Conservation (phyloP, 129 eudicot genomes). For the Saussurea involucrata region DNA sequence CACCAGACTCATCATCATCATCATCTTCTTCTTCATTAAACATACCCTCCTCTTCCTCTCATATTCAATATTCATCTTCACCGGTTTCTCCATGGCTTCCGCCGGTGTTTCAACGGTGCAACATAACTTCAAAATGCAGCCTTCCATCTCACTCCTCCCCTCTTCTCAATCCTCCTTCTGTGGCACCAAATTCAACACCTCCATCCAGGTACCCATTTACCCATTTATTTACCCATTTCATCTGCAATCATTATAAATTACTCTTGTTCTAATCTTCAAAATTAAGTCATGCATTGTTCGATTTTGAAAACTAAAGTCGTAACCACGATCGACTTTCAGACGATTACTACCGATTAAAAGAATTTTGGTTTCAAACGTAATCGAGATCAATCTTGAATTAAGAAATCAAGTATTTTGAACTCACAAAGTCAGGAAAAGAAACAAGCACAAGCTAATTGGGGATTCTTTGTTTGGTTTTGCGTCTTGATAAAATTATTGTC, state of each 20-base stretch:
- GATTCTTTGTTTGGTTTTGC: background rate
- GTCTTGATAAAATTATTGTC: background rate
- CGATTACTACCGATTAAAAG: background rate
- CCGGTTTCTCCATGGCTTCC: constrained; percentile 24
- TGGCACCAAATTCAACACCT: constrained; percentile 61
- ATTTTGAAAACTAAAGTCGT: background rate
- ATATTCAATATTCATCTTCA: constrained; percentile 10
- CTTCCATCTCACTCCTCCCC: constrained; percentile 60
- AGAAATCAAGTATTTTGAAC: background rate
- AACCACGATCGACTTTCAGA: background rate
- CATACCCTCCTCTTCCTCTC: background rate
- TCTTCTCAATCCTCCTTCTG: constrained; percentile 81
- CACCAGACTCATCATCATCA: constrained; percentile 1
- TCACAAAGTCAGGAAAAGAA: background rate
- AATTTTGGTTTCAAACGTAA: background rate
- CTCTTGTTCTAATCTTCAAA: background rate
- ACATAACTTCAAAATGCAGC: constrained; percentile 39
- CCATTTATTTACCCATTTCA: background rate
- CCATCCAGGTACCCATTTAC: constrained; percentile 60
- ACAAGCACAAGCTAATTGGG: background rate
- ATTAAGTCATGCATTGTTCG: background rate
- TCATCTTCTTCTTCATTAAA: constrained; percentile 15
- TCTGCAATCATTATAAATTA: background rate
- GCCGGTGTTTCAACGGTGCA: constrained; percentile 36
- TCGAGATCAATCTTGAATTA: constrained; percentile 5